Percentiles rank a stretch among this genome's conserved stretches.
These are phyloP conservation scores for Penicillium maclennaniae DNA, from an alignment of 495 filamentous ascomycete species.

Conservation along the genomic window DNA sequence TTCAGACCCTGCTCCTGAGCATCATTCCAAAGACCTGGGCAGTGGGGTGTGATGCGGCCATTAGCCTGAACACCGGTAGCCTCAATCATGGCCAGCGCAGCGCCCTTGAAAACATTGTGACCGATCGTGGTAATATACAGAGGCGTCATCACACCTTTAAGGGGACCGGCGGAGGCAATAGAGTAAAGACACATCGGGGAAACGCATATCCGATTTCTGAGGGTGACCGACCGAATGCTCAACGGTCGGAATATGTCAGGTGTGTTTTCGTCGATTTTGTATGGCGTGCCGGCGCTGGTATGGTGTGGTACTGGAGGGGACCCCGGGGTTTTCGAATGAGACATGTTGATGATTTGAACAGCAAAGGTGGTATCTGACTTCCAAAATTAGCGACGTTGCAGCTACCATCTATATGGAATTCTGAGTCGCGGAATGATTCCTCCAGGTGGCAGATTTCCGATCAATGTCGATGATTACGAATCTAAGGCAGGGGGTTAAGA, in stretches of 20 bases:
- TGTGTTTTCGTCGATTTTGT: too few relatives aligned
- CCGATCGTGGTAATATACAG: neutral
- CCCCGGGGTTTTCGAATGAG: too few relatives aligned
- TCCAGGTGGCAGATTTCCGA: too few relatives aligned
- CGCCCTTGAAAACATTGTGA: slow-evolving; percentile 40
- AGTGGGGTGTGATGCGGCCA: slow-evolving; percentile 62
- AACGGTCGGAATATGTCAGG: neutral
- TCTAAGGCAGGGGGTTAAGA: too few relatives aligned
- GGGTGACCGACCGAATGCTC: neutral
- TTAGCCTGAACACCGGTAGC: slow-evolving; percentile 58
- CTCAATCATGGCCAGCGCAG: slow-evolving; percentile 56
- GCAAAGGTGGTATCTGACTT: too few relatives aligned
- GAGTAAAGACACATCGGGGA: slow-evolving; percentile 51
- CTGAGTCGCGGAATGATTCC: too few relatives aligned
- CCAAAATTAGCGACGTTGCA: too few relatives aligned
- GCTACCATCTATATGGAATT: too few relatives aligned
- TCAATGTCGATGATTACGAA: too few relatives aligned
- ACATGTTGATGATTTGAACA: too few relatives aligned
- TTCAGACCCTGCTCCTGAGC: slow-evolving; percentile 53
- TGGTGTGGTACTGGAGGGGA: too few relatives aligned
- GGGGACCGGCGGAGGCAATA: neutral
- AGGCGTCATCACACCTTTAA: neutral
- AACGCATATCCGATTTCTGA: neutral
- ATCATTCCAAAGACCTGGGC: slow-evolving; percentile 60
- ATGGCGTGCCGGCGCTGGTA: too few relatives aligned